Conservation (phyloP, 495 filamentous ascomycete genomes). For the Beverwykella pulmonaria region DNA sequence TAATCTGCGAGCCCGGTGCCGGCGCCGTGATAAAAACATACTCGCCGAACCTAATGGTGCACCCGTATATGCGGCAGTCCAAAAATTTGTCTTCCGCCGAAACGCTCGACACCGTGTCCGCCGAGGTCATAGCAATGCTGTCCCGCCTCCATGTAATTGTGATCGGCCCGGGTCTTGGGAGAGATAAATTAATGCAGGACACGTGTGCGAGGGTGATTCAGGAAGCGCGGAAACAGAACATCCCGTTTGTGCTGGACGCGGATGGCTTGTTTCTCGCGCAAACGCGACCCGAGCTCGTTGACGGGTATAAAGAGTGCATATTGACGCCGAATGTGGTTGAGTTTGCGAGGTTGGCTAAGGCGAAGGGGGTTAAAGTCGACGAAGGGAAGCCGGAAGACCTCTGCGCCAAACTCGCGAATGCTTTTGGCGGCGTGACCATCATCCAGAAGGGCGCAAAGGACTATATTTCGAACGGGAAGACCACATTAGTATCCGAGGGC, state of each 20-base stretch:
- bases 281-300: constrained; percentile 72
- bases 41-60: constrained; percentile 98
- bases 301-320: constrained; percentile 81
- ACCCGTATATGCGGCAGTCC: constrained; percentile 87
- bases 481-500: constrained; percentile 71
- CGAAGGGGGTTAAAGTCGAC: constrained; percentile 63
- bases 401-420: constrained; percentile 72
- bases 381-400: constrained; percentile 56
- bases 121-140: constrained; percentile 77
- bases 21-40: constrained; percentile 90
- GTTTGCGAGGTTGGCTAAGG: constrained; percentile 78
- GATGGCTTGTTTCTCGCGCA: constrained; percentile 82
- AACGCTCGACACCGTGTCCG: constrained; percentile 58
- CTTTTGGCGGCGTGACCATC: constrained; percentile 85
- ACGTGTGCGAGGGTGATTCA: constrained; percentile 78
- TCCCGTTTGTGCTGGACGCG: constrained; percentile 89
- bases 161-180: constrained; percentile 87
- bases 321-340: constrained; percentile 94
- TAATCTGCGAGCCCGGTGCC: constrained; percentile 91
- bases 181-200: constrained; percentile 86
- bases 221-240: constrained; percentile 69
- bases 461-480: constrained; percentile 79
- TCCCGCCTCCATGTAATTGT: constrained; percentile 88
- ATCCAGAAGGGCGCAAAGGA: constrained; percentile 88
- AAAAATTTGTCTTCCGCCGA: constrained; percentile 50